Base-by-base conservation (phyloP, 2,329 filamentous ascomycete genomes). In the Chalaropsis ovoidea region DNA sequence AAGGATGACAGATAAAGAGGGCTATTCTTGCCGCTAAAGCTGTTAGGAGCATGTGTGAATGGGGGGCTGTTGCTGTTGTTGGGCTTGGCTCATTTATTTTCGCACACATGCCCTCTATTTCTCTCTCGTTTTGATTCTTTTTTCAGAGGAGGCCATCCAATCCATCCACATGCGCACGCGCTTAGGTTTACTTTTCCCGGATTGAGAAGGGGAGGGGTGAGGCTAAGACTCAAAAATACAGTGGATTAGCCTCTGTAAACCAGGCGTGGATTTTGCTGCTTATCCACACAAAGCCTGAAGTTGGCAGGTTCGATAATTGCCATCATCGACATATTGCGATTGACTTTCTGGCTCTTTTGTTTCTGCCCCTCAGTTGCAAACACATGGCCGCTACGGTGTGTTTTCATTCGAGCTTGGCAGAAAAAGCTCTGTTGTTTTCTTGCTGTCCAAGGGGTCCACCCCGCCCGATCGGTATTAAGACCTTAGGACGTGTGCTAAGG, bases 1-100 rank as follows among this genome's bases (percentile, higher is more conserved):
- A 58, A 58, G 52, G 52, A 58, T 58, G 52, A 35, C 52, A 58
- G 52, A 58, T 58, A 58, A 35, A 58, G 52, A 58, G 27, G 52
- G 27, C 52, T 58, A 58, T 58, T 58, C 52, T 39, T 58, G 24
- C 52, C 24, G n/a, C 52, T 58, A 39, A 19, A 47, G 43, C 43
- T n/a, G 43, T 6, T 17, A n/a, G 43, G 52, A n/a, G 52, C 27
- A 19, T 58, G 24, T 15, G 5, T 17, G 31, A 5, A 35, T 31
- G 27, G 27, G 35, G 13, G 52, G 8, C 6, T 31, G 27, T 43
- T 43, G 15, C 31, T 13, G 15, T 35, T 22, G 13, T 58, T 58
- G 52, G 52, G 52, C 52, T 35, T 56, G 27, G 47, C 8, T 35
- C 31, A 35, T 39, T 39, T 39, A 39, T 39, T 39, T 39, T 39